Evolutionary conservation across 805 yeast species (phyloP).

Genomic region (Pichia nakasei): DNA sequence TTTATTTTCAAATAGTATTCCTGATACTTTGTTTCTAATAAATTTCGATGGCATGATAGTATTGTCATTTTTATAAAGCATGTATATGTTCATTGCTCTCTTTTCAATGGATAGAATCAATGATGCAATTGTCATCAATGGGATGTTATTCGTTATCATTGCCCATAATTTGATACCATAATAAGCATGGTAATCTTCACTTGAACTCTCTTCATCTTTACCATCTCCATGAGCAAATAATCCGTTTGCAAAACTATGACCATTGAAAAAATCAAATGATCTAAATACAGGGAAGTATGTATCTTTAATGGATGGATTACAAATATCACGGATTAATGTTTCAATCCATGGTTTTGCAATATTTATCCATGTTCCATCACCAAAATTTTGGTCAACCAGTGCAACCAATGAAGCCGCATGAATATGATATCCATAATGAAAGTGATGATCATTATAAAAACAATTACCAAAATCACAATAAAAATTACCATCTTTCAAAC

Average conservation of each 20-base stretch:
- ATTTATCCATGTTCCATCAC: slow-evolving; percentile 42
- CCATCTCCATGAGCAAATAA: slow-evolving; percentile 56
- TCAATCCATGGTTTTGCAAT: slow-evolving; percentile 50
- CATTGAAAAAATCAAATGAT: slow-evolving; percentile 61
- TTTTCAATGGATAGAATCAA: slow-evolving; percentile 50
- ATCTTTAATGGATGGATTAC: slow-evolving; percentile 49
- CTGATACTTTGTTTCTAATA: slow-evolving; percentile 52
- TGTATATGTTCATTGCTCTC: slow-evolving; percentile 47
- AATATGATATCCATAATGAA: slow-evolving; percentile 77
- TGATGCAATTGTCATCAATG: slow-evolving; percentile 47
- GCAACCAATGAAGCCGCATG: slow-evolving; percentile 79
- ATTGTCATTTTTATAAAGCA: slow-evolving; percentile 41
- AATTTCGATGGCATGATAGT: slow-evolving; percentile 41
- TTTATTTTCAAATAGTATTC: slow-evolving; percentile 65
- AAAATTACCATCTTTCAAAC: slow-evolving; percentile 28
- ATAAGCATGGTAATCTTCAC: slow-evolving; percentile 64
- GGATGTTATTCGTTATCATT: slow-evolving; percentile 39
- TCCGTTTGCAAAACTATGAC: slow-evolving; percentile 74
- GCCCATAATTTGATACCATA: slow-evolving; percentile 71
- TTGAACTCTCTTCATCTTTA: slow-evolving; percentile 60
- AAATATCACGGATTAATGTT: slow-evolving; percentile 54
- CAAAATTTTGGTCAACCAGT: slow-evolving; percentile 44
- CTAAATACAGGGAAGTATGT: slow-evolving; percentile 54
- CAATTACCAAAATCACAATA: slow-evolving; percentile 58
- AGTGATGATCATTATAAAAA: slow-evolving; percentile 79